Conservation (phyloP, 345 rosid genomes). For the Citrus sp. region DNA sequence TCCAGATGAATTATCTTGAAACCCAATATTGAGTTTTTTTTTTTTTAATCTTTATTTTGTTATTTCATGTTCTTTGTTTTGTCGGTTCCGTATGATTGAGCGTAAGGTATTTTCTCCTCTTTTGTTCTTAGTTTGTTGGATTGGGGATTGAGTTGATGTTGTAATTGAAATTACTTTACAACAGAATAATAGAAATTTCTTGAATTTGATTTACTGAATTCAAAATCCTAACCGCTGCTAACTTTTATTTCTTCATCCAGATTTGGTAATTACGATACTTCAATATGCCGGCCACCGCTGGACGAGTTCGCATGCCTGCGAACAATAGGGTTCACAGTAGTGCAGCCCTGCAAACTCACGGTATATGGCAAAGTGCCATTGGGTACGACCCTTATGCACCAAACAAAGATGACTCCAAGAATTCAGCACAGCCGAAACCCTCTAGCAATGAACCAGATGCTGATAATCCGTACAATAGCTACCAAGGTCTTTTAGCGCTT, state of each 20-base stretch:
- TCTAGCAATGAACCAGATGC: slow-evolving; percentile 53
- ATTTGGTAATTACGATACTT: neutral
- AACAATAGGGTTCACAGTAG: slow-evolving; percentile 98
- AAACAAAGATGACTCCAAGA: slow-evolving; percentile 68
- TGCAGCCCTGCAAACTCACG: slow-evolving; percentile 96
- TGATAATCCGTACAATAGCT: slow-evolving; percentile 76
- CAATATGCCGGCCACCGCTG: slow-evolving; percentile 99
- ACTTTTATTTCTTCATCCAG: neutral
- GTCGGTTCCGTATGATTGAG: neutral
- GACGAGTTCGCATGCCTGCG: slow-evolving; percentile 99
- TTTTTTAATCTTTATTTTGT: neutral
- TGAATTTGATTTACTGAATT: neutral
- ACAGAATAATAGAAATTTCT: neutral
- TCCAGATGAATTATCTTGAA: neutral
- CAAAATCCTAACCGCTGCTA: neutral
- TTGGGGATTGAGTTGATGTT: neutral
- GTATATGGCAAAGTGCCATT: slow-evolving; percentile 98
- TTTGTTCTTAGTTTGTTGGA: neutral
- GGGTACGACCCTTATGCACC: slow-evolving; percentile 98
- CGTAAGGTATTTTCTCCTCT: neutral
- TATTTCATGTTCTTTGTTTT: neutral
- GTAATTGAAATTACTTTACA: neutral
- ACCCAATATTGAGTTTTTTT: no score
- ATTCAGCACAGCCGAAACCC: slow-evolving; percentile 32
- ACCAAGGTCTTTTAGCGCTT: slow-evolving; percentile 81